A percentile compares a stretch with the other conserved stretches of the same genome.
These are phyloP conservation scores for Pichia norvegensis DNA, from an alignment of 1,139 yeast genomes.

Conservation along the genomic window DNA sequence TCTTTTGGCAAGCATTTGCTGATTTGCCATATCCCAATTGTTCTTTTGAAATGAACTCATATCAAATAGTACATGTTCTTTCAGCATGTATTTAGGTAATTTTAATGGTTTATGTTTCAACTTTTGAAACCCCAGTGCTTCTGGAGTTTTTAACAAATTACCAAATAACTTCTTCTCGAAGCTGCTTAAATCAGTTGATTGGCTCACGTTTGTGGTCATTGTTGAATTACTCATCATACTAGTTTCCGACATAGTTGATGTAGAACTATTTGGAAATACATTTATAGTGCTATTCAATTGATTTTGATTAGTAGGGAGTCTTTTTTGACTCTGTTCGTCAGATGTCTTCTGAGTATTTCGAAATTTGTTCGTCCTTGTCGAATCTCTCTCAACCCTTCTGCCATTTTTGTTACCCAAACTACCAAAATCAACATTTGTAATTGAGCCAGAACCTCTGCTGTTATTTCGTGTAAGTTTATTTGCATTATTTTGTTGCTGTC, in stretches of 20 bases:
- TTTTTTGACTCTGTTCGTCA: not conserved
- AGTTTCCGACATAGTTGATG: not conserved
- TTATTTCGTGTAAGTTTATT: not conserved
- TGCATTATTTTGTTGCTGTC: not conserved
- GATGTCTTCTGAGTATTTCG: not conserved
- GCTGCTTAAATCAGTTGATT: constrained; percentile 4
- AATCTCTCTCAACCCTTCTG: not conserved
- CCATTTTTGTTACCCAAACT: not conserved
- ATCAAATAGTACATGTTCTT: constrained; percentile 26
- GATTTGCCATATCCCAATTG: constrained; percentile 53
- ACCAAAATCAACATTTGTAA: not conserved
- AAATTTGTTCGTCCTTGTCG: too few relatives aligned
- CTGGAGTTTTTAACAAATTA: constrained; percentile 21
- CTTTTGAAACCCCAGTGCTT: constrained; percentile 22
- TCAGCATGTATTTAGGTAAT: constrained; percentile 26
- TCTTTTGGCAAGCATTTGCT: constrained; percentile 35
- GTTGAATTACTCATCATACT: not conserved
- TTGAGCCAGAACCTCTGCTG: not conserved
- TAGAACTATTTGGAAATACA: too few relatives aligned
- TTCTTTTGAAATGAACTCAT: constrained; percentile 29
- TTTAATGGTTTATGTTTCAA: constrained; percentile 15
- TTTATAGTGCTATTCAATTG: too few relatives aligned
- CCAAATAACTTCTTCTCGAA: constrained; percentile 26
- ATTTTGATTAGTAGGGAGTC: not conserved
- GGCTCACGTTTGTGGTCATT: not conserved